A percentile compares a stretch with the other conserved stretches of the same genome.
Conservation (phyloP, 2,329 filamentous ascomycete genomes). For the Aquanectria penicillioides region DNA sequence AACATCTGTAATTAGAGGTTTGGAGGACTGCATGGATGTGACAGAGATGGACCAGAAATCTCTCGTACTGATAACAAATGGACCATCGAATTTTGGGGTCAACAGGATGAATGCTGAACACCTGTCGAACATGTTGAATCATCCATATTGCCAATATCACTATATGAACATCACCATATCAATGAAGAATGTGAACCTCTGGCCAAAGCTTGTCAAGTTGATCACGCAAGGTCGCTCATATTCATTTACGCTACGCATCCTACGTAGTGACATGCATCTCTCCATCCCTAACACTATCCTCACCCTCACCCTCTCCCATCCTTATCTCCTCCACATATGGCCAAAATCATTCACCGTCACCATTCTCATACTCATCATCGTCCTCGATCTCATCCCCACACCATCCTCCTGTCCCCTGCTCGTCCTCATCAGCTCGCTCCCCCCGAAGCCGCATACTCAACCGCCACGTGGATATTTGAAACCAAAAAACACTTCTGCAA, state of each 20-base stretch:
- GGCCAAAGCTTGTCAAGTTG: not conserved
- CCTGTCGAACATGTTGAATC: too few relatives aligned
- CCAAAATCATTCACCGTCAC: conserved; percentile 15
- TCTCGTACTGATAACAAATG: too few relatives aligned
- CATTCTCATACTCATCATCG: conserved; percentile 9
- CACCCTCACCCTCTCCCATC: not conserved
- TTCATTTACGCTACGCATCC: conserved; percentile 40
- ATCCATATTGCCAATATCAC: not conserved
- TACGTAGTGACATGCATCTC: conserved; percentile 25
- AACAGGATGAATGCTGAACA: too few relatives aligned
- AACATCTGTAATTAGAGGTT: not conserved
- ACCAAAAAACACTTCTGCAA: conserved; percentile 13
- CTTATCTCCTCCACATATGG: conserved; percentile 13
- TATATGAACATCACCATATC: too few relatives aligned
- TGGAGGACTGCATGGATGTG: too few relatives aligned
- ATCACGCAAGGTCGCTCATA: conserved; percentile 36
- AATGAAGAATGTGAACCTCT: too few relatives aligned
- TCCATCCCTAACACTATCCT: conserved; percentile 3
- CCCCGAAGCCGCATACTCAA: conserved; percentile 2
- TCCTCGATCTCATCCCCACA: not conserved
- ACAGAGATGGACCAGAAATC: too few relatives aligned
- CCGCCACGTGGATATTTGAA: conserved; percentile 22
- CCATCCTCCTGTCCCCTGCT: not conserved
- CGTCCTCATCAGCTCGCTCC: conserved; percentile 9
- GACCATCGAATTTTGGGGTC: too few relatives aligned